phyloP scores from a whole-genome alignment of 352 stramenopile genomes.

The Elongisporangium prolatum region DNA sequence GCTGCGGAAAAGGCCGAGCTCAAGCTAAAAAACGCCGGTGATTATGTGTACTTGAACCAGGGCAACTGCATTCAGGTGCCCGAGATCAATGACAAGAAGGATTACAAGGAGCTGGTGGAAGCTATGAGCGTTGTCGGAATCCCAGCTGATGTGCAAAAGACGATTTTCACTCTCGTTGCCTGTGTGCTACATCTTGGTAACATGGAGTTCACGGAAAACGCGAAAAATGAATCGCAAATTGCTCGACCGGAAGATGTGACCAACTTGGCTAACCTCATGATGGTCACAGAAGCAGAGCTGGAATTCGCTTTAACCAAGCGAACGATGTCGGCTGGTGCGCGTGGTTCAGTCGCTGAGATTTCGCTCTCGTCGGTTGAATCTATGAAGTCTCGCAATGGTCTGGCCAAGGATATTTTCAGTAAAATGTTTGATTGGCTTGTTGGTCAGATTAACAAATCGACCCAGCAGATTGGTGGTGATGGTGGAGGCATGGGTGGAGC shows the following conservation, averaged over 20 bases:
- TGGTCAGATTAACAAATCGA: conserved; percentile 89
- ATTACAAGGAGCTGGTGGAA: conserved; percentile 91
- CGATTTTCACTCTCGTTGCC: conserved; percentile 94
- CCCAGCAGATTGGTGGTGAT: conserved; percentile 53
- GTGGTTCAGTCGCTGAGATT: conserved; percentile 84
- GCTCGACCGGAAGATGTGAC: conserved; percentile 58
- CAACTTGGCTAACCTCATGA: conserved; percentile 78
- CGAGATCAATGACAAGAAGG: conserved; percentile 94
- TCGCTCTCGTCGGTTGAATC: conserved; percentile 76
- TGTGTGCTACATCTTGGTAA: conserved; percentile 98
- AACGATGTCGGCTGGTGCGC: conserved; percentile 83
- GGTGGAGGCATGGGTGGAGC: conserved; percentile 12
- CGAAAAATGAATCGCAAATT: conserved; percentile 77
- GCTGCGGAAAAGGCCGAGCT: conserved; percentile 64
- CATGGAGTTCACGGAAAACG: conserved; percentile 89
- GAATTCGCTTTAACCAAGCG: conserved; percentile 88
- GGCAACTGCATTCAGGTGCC: conserved; percentile 89
- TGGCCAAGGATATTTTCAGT: conserved; percentile 95
- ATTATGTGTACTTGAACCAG: conserved; percentile 94
- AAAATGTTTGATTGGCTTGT: conserved; percentile 98
- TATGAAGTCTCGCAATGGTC: conserved; percentile 89
- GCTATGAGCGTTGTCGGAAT: conserved; percentile 92
- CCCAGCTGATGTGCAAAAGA: conserved; percentile 83
- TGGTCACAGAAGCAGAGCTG: conserved; percentile 77
- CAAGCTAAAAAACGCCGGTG: conserved; percentile 81